Percentiles rank a stretch among this genome's conserved stretches.
Conservation (phyloP, 1,139 yeast species). For the Starmera stellimalicola region DNA sequence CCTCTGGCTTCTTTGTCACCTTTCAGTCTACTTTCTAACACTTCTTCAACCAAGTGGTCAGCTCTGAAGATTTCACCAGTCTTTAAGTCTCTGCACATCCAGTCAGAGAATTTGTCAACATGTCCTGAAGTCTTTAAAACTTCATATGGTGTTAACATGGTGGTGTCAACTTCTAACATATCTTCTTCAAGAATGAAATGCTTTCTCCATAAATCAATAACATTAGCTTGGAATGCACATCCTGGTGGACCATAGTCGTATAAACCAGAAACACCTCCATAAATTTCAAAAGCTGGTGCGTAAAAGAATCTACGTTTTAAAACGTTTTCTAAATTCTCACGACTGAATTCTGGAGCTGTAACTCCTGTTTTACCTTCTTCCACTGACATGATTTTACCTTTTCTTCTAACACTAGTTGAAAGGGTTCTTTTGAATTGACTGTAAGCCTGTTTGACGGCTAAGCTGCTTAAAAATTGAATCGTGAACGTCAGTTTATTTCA, state of each 20-base stretch:
- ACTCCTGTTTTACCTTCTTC: conserved; percentile 34
- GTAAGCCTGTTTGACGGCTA: too few relatives aligned
- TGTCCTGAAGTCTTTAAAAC: conserved; percentile 98
- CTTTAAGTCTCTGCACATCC: conserved; percentile 96
- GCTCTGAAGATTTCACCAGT: conserved; percentile 99
- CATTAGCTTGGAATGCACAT: conserved; percentile 94
- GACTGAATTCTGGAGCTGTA: conserved; percentile 44
- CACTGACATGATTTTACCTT: too few relatives aligned
- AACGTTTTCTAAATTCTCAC: conserved; percentile 84
- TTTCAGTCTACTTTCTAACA: conserved; percentile 86
- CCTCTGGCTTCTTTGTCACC: conserved; percentile 98
- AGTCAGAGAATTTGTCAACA: conserved; percentile 97
- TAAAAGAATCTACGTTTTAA: conserved; percentile 92
- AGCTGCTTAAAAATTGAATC: too few relatives aligned
- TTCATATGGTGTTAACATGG: conserved; percentile 96
- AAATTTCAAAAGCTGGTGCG: conserved; percentile 95
- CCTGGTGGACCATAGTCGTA: conserved; percentile 99
- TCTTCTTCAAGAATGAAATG: conserved; percentile 97
- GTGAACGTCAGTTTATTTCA: too few relatives aligned
- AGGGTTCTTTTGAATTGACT: too few relatives aligned
- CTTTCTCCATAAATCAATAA: conserved; percentile 93
- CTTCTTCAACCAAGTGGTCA: conserved; percentile 97
- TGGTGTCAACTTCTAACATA: conserved; percentile 97
- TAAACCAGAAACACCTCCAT: conserved; percentile 97
- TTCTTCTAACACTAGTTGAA: too few relatives aligned